A percentile compares a stretch with the other conserved stretches of the same genome.
Evolutionary conservation across 2,329 filamentous ascomycete species (phyloP).

Genomic region (Cordyceps militaris): DNA sequence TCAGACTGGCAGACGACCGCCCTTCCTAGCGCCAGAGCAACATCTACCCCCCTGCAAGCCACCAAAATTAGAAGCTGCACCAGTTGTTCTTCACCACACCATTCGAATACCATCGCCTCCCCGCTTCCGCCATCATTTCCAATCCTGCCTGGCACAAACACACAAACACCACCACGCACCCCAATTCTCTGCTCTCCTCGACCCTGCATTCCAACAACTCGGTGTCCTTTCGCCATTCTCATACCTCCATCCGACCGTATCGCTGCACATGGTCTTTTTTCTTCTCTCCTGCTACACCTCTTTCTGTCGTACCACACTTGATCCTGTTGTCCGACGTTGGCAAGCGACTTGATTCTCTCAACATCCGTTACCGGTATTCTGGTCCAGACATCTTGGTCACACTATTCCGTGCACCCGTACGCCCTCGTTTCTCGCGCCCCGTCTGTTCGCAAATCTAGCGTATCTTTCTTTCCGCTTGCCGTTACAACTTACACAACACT

Average conservation of each 20-base stretch:
- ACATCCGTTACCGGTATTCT: conserved; percentile 9
- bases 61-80: not conserved
- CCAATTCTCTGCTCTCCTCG: not conserved
- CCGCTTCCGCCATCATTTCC: conserved; percentile 3
- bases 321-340: conserved; percentile 4
- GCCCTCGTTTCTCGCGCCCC: conserved; percentile 4
- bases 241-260: not conserved
- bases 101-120: conserved; percentile 9
- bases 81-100: not conserved
- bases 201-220: conserved; percentile 1
- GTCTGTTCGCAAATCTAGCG: conserved; percentile 5
- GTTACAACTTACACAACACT: not conserved
- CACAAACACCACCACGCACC: not conserved
- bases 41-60: conserved; percentile 7
- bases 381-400: conserved; percentile 8
- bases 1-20: conserved; percentile 4
- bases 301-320: not conserved
- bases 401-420: not conserved
- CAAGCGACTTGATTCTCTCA: conserved; percentile 2
- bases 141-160: not conserved
- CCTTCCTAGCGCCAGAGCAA: not conserved
- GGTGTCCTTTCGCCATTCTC: not conserved
- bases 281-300: not conserved
- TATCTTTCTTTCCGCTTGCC: not conserved
- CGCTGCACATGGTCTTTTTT: not conserved